phyloP scores from a whole-genome alignment of 805 yeast species.

The Ogataea pini region DNA sequence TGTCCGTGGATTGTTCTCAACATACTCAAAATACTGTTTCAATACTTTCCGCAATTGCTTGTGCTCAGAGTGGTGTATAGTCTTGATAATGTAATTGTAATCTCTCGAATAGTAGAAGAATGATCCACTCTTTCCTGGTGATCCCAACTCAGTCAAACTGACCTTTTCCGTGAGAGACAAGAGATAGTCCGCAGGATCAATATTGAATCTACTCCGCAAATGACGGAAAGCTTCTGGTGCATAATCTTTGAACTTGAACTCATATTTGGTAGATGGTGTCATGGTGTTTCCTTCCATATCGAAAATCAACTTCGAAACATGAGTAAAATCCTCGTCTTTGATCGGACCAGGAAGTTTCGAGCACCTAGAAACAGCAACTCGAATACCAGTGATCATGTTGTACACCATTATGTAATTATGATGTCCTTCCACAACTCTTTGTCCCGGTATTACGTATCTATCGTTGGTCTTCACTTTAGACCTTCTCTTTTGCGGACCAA shows the following conservation, averaged over 20 bases:
- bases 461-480: constrained; percentile 30
- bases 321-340: constrained; percentile 66
- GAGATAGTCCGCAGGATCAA: constrained; percentile 95
- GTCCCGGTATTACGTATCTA: constrained; percentile 34
- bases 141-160: constrained; percentile 85
- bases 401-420: constrained; percentile 92
- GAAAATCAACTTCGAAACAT: constrained; percentile 79
- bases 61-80: constrained; percentile 93
- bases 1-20: constrained; percentile 82
- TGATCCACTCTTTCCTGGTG: constrained; percentile 97
- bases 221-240: constrained; percentile 93
- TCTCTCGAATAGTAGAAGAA: constrained; percentile 95
- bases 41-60: constrained; percentile 73
- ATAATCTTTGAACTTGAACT: constrained; percentile 95
- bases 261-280: constrained; percentile 92
- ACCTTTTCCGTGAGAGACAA: constrained; percentile 91
- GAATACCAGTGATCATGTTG: constrained; percentile 94
- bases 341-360: constrained; percentile 81
- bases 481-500: constrained; percentile 22
- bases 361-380: constrained; percentile 91
- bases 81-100: constrained; percentile 90
- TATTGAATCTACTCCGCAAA: constrained; percentile 72
- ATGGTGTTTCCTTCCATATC: constrained; percentile 83
- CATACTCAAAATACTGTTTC: constrained; percentile 77
- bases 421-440: constrained; percentile 69